These are phyloP conservation scores for Coccomyxa sp. DNA, from an alignment of 139 green algal species.

Conservation along the genomic window DNA sequence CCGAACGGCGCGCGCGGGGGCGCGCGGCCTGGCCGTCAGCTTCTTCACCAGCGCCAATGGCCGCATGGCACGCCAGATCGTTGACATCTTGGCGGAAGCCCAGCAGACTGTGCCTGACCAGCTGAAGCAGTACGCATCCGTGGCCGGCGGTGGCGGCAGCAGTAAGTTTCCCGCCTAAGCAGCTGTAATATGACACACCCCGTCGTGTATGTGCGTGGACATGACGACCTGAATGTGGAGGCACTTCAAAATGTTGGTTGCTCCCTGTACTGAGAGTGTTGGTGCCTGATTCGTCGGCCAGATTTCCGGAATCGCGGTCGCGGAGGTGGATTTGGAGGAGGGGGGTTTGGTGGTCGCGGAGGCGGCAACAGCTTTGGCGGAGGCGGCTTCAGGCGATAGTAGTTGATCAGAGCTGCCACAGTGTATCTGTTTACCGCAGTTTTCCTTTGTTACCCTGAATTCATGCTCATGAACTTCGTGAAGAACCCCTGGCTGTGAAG, in stretches of 20 bases:
- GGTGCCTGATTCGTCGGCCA: no score
- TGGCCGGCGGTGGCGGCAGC: constrained; percentile 29
- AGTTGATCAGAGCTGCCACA: background rate
- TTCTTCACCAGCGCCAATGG: constrained; percentile 84
- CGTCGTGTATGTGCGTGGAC: no score
- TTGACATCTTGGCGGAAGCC: constrained; percentile 74
- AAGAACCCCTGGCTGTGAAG: no score
- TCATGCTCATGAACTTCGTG: no score
- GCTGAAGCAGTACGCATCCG: constrained; percentile 33
- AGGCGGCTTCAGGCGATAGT: background rate
- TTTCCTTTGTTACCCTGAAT: no score
- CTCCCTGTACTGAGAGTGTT: no score
- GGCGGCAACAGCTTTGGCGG: background rate
- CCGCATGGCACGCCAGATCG: constrained; percentile 61
- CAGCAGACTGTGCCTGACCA: constrained; percentile 52
- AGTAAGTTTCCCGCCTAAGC: background rate
- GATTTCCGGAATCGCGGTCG: no score
- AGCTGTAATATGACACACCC: no score
- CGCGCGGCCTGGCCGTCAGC: constrained; percentile 56
- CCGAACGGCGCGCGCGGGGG: constrained; percentile 68
- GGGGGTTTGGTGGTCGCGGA: background rate
- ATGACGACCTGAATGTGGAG: no score
- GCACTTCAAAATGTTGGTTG: no score
- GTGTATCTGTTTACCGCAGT: no score
- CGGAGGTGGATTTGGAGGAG: no score